Evolutionary conservation across 2,329 filamentous ascomycete genomes (phyloP), one percentile per base, ranked within the genome.

Genomic region (Zymoseptoria ardabiliae): DNA sequence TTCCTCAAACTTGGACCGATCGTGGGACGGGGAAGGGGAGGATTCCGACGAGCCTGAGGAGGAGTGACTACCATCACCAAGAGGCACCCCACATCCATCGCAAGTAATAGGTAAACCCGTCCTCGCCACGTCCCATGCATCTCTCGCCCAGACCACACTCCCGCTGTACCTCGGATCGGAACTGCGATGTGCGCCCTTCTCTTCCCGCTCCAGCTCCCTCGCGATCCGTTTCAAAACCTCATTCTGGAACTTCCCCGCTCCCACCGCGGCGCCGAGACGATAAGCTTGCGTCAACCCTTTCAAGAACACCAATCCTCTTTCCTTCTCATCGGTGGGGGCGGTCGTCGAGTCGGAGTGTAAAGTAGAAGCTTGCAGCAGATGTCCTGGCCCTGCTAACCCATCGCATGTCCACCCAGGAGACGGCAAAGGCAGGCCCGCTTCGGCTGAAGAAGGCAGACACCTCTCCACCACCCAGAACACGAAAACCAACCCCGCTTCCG

Each of bases 391-490:
- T n/a, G n/a, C n/a, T n/a, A n/a, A n/a, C n/a, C n/a, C n/a, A n/a
- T n/a, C n/a, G n/a, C n/a, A n/a, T n/a, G n/a, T n/a, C n/a, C n/a
- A n/a, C n/a, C n/a, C n/a, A n/a, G n/a, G n/a, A n/a, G n/a, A n/a
- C 48, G 21, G n/a, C n/a, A 50, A 22, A 19, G n/a, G 4, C n/a
- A 21, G 45, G 45, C 9, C 17, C 45, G 20, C 17, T 20, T 10
- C 10, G 5, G 50, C 7, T 19, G 6, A 4, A 17, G n/a, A 28
- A 2, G 58, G 58, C 11, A 60, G 58, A 10, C 22, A 50, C 17
- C 58, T 54, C 7, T 35, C 56, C 50, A 49, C 54, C n/a, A 60
- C 23, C 58, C 58, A 60, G 22, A 35, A 60, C 21, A 57, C 50
- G 30, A 57, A 60, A 5, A 54, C 41, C 8, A 60, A 55, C 35